Base-by-base conservation (phyloP, 257 asterid species). In the Jacaranda mimosifolia region DNA sequence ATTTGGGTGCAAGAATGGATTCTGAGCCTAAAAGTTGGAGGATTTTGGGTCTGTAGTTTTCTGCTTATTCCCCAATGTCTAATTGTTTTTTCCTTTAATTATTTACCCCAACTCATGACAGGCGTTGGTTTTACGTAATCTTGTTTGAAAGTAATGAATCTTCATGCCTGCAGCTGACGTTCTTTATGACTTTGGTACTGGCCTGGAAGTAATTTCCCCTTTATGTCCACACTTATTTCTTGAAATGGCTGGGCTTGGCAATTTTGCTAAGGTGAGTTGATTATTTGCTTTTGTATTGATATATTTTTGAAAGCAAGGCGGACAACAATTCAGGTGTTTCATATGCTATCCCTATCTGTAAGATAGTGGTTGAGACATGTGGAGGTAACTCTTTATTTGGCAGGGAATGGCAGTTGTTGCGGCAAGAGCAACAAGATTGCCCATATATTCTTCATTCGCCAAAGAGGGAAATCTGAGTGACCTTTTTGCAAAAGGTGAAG, bases 381-480 rank as follows among this genome's bases (percentile, higher is more conserved):
- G 74, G 79, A 77, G n/a, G 52, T 78, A 57, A 72, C 78, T 83
- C 77, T 74, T 71, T 73, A 72, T 75, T 67, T 75, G 67, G 57
- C 87, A 96, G 97, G 98, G 99, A 83, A 89, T 96, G 97, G 99
- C 99, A 55, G 91, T 96, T 79, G 98, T 96, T 83, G 99, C 99
- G 58, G 99, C 99, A 84, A 89, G 99, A 88, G 97, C 98, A 35
- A 96, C 99, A 32, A 90, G 99, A 78, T 84, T 96, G 84, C 98
- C 99, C 49, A 88, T 96, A 79, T 93, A 96, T 84, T 93, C 99
- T 81, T 87, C 98, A 9, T 96, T 96, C 81, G 99, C 97, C 75
- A 96, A 93, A 87, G 99, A 93, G 91, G 98, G 99, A 68, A 96
- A 96, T 85, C 94, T 96, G 72, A 96, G 99, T 60, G 99, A 96